phyloP scores from a whole-genome alignment of 495 filamentous ascomycete genomes.

The Aspergillus mulundensis region DNA sequence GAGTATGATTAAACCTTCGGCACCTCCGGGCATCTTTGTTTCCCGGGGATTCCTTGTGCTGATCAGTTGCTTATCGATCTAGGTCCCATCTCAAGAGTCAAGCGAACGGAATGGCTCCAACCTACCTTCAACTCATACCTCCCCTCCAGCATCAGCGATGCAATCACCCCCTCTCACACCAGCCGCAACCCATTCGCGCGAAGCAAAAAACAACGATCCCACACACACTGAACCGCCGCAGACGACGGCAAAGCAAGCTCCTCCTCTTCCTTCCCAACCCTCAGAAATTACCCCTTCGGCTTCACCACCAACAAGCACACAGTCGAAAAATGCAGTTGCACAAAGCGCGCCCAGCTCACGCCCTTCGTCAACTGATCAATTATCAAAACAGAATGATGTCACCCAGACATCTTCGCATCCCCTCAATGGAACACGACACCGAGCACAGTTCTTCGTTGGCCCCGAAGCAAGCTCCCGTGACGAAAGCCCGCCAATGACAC shows the following conservation, averaged over 20 bases:
- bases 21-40: neutral
- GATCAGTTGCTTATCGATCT: conserved; percentile 11
- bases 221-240: conserved; percentile 21
- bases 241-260: conserved; percentile 39
- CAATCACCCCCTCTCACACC: conserved; percentile 90
- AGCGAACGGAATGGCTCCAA: conserved; percentile 41
- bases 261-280: conserved; percentile 51
- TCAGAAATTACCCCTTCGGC: conserved; percentile 53
- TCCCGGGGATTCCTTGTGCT: conserved; percentile 11
- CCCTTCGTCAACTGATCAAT: conserved; percentile 44
- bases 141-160: conserved; percentile 57
- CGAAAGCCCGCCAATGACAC: conserved; percentile 51
- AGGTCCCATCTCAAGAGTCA: conserved; percentile 49
- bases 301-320: conserved; percentile 32
- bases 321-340: conserved; percentile 24
- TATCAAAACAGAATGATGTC: conserved; percentile 28
- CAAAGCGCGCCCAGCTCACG: conserved; percentile 41
- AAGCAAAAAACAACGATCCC: conserved; percentile 30
- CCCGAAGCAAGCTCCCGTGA: conserved; percentile 52
- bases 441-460: conserved; percentile 70
- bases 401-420: conserved; percentile 39
- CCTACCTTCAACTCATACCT: conserved; percentile 40
- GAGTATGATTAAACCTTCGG: conserved; percentile 54
- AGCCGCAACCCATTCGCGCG: conserved; percentile 62
- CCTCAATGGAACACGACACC: conserved; percentile 50